A percentile compares a stretch with the other conserved stretches of the same genome.
Evolutionary conservation across 2,329 filamentous ascomycete genomes (phyloP).

Genomic region (Parascedosporium putredinis): DNA sequence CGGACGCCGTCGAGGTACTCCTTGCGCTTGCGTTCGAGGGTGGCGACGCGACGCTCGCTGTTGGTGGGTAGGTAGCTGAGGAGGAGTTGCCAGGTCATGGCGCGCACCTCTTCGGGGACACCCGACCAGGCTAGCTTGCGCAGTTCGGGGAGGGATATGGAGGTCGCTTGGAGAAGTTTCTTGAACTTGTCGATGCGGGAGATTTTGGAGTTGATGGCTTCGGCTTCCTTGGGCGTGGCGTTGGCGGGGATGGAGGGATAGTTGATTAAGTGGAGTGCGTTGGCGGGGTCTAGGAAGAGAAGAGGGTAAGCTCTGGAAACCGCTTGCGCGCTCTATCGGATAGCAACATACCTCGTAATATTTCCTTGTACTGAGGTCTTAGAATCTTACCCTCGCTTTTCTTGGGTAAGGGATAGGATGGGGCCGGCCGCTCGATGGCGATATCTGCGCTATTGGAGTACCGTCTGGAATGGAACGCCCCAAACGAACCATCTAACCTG

Average conservation of each 20-base stretch:
- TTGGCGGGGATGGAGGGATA: slow-evolving; percentile 66
- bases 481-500: slow-evolving; percentile 15
- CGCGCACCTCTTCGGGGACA: slow-evolving; percentile 85
- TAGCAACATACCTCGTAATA: slow-evolving; percentile 51
- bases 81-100: slow-evolving; percentile 97
- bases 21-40: slow-evolving; percentile 86
- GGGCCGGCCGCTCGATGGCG: slow-evolving; percentile 74
- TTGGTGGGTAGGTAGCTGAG: slow-evolving; percentile 95
- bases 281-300: slow-evolving; percentile 71
- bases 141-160: slow-evolving; percentile 75
- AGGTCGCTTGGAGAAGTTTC: slow-evolving; percentile 82
- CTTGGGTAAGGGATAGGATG: slow-evolving; percentile 78
- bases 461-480: slow-evolving; percentile 35
- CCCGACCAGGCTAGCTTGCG: slow-evolving; percentile 87
- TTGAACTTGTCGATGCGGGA: slow-evolving; percentile 98
- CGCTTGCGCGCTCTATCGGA: not conserved
- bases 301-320: not conserved
- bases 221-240: slow-evolving; percentile 71
- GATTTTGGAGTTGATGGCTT: slow-evolving; percentile 78
- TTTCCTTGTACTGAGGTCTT: slow-evolving; percentile 94
- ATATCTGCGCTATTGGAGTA: slow-evolving; percentile 88
- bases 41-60: slow-evolving; percentile 80
- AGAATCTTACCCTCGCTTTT: slow-evolving; percentile 92
- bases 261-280: slow-evolving; percentile 87
- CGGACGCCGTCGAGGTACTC: slow-evolving; percentile 91